phyloP scores from a whole-genome alignment of 805 yeast species.

The Suhomyces pyralidae region DNA sequence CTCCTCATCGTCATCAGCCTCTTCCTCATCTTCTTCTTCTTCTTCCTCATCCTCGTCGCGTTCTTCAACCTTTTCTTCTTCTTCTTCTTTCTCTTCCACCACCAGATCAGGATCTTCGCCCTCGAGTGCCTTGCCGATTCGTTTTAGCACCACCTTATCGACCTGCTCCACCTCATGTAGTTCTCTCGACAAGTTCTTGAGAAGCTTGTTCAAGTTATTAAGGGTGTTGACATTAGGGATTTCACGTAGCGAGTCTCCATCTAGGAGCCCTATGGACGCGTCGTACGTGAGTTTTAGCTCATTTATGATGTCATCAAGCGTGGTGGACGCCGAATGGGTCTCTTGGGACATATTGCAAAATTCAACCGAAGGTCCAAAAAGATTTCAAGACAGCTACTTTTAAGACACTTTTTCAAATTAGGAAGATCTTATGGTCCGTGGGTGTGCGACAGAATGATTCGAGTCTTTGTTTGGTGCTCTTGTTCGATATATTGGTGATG shows the following conservation, averaged over 20 bases:
- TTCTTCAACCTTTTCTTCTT: slow-evolving; percentile 1
- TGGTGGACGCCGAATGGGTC: slow-evolving; percentile 33
- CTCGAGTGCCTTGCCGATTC: slow-evolving; percentile 12
- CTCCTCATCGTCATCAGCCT: slow-evolving; percentile 10
- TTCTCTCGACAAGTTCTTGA: slow-evolving; percentile 39
- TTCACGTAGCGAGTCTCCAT: slow-evolving; percentile 51
- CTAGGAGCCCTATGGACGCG: slow-evolving; percentile 55
- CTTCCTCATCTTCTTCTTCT: slow-evolving; percentile 8
- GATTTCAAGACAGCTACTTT: neutral
- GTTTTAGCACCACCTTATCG: slow-evolving; percentile 26
- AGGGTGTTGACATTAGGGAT: slow-evolving; percentile 43
- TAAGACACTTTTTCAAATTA: neutral
- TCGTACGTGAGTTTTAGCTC: slow-evolving; percentile 57
- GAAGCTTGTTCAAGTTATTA: slow-evolving; percentile 42
- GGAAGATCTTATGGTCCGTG: neutral
- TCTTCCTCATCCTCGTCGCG: slow-evolving; percentile 12
- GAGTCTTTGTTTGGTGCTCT: neutral
- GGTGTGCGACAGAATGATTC: neutral
- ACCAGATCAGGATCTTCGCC: slow-evolving; percentile 3
- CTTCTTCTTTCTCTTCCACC: neutral
- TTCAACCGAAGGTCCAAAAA: neutral
- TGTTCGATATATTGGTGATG: neutral
- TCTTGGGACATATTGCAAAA: slow-evolving; percentile 2
- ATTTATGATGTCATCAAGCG: slow-evolving; percentile 49
- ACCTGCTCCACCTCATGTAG: slow-evolving; percentile 30